Conservation (phyloP, 2,329 filamentous ascomycete genomes). For the Neurospora crassa region DNA sequence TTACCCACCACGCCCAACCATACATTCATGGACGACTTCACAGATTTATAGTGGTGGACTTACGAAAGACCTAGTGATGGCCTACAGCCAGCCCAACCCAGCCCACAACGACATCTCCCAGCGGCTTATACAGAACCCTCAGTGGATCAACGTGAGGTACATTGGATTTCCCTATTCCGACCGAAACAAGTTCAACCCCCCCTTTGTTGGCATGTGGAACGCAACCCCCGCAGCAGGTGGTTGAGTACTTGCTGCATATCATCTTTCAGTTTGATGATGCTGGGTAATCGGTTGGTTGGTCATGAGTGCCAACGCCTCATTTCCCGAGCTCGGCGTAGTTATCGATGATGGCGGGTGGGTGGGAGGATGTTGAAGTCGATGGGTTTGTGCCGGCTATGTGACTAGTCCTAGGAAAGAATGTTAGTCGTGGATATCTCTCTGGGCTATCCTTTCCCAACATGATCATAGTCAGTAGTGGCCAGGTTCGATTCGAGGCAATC, state of each 20-base stretch:
- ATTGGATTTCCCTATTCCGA: constrained; percentile 40
- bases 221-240: constrained; percentile 20
- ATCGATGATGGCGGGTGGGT: constrained; percentile 32
- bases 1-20: constrained; percentile 30
- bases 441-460: neutral
- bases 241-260: constrained; percentile 36
- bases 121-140: constrained; percentile 39
- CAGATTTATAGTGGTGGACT: constrained; percentile 32
- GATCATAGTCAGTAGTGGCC: neutral
- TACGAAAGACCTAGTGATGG: no score
- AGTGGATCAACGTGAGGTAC: constrained; percentile 39
- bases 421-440: neutral
- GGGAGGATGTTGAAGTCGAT: constrained; percentile 40
- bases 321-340: constrained; percentile 42
- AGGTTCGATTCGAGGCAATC: neutral
- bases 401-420: neutral
- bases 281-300: constrained; percentile 41
- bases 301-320: constrained; percentile 46
- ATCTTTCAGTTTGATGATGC: constrained; percentile 46
- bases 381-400: constrained; percentile 33
- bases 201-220: constrained; percentile 39
- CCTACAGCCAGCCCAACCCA: constrained; percentile 33
- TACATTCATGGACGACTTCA: constrained; percentile 29
- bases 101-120: constrained; percentile 31
- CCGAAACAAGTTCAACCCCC: constrained; percentile 42